phyloP scores from a whole-genome alignment of 257 asterid species.

The Apocynum venetum region DNA sequence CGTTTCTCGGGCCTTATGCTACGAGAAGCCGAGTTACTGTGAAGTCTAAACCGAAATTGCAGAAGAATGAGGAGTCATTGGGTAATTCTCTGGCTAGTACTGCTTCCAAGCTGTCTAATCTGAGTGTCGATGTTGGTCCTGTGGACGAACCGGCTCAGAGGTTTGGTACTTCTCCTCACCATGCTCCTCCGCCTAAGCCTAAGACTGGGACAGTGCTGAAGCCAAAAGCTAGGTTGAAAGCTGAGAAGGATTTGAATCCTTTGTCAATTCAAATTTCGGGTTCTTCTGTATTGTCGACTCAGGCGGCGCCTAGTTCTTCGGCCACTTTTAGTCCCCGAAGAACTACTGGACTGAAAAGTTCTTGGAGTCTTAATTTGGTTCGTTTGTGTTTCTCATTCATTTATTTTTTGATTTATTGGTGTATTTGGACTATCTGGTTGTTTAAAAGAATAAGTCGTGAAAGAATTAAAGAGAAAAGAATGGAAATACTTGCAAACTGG shows the following conservation, averaged over 20 bases:
- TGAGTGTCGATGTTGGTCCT: constrained; percentile 26
- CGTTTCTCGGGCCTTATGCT: constrained; percentile 85
- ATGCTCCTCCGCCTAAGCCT: constrained; percentile 17
- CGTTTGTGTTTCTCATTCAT: constrained; percentile 7
- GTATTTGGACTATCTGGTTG: background rate
- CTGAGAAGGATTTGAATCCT: constrained; percentile 55
- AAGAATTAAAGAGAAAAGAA: background rate
- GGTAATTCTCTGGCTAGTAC: constrained; percentile 36
- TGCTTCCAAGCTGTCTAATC: constrained; percentile 44
- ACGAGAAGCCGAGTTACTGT: constrained; percentile 58
- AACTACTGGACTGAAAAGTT: constrained; percentile 20
- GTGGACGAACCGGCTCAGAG: constrained; percentile 21
- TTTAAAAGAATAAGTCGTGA: background rate
- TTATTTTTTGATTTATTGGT: background rate
- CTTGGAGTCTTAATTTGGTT: constrained; percentile 54
- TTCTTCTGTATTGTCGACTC: constrained; percentile 27
- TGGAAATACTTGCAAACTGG: background rate
- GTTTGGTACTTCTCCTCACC: constrained; percentile 24
- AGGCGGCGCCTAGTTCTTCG: constrained; percentile 22
- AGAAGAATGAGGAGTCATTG: constrained; percentile 30
- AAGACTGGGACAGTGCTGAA: constrained; percentile 50
- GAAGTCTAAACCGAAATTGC: constrained; percentile 46
- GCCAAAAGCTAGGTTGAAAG: constrained; percentile 44
- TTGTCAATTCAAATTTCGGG: constrained; percentile 49
- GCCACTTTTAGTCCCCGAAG: constrained; percentile 26